These are phyloP conservation scores for Eleusine coracana DNA, from an alignment of 176 grass and related monocot genomes.

Conservation along the genomic window DNA sequence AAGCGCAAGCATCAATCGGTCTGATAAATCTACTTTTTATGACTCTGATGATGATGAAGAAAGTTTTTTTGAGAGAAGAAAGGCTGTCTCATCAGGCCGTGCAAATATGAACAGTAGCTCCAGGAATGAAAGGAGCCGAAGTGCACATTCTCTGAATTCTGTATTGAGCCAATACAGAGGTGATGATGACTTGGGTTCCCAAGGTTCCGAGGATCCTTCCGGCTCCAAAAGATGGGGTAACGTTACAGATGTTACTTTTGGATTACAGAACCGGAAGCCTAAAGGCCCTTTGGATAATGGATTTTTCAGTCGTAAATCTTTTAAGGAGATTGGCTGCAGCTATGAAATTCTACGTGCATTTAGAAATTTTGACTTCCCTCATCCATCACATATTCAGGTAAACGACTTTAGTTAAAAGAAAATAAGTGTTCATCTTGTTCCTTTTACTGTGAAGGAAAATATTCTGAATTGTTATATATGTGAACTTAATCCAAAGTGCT, in stretches of 20 bases:
- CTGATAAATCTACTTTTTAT: neutral
- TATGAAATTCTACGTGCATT: constrained; percentile 62
- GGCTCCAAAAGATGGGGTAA: constrained; percentile 58
- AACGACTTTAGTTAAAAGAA: constrained; percentile 1
- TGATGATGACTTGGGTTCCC: neutral
- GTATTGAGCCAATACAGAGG: constrained; percentile 37
- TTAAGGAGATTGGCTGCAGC: constrained; percentile 71
- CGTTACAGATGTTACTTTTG: constrained; percentile 33
- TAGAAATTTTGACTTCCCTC: constrained; percentile 61
- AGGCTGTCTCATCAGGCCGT: neutral
- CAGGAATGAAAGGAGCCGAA: constrained; percentile 15
- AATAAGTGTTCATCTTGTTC: neutral
- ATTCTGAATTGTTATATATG: neutral
- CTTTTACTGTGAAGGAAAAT: neutral
- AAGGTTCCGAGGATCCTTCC: constrained; percentile 15
- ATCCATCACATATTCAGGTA: constrained; percentile 94
- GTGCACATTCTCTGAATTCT: constrained; percentile 39
- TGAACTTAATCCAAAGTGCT: neutral
- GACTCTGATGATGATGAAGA: constrained; percentile 29
- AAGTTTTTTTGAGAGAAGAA: constrained; percentile 24
- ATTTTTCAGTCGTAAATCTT: constrained; percentile 85
- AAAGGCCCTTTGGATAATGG: constrained; percentile 50
- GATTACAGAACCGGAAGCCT: constrained; percentile 24
- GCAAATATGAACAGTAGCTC: constrained; percentile 11
- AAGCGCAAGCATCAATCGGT: neutral